Percentiles rank a stretch among this genome's conserved stretches.
These are phyloP conservation scores for Stephania cephalantha DNA, from an alignment of 164 flowering plant species.

Conservation along the genomic window DNA sequence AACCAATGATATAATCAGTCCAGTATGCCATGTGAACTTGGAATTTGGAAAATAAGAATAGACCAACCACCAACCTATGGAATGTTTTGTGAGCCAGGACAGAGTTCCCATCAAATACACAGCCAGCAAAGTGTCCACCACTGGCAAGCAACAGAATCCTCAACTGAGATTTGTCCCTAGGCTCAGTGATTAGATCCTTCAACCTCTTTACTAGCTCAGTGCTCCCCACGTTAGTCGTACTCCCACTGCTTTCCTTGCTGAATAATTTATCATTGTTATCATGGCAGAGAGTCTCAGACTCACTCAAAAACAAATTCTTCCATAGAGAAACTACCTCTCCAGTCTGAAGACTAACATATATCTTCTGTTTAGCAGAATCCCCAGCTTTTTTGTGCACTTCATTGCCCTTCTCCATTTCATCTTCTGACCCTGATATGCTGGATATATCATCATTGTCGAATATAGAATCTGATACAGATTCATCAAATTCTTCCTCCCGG, in stretches of 20 bases:
- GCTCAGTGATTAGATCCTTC: constrained; percentile 42
- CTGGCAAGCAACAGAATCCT: constrained; percentile 79
- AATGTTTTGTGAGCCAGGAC: constrained; percentile 92
- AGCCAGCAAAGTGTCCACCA: constrained; percentile 96
- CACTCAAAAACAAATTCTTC: constrained; percentile 64
- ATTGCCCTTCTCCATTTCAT: constrained; percentile 50
- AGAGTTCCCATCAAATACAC: constrained; percentile 81
- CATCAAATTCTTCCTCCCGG: constrained; percentile 91
- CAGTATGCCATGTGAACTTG: neutral
- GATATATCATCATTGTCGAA: constrained; percentile 71
- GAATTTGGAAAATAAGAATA: neutral
- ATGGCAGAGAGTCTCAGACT: constrained; percentile 38
- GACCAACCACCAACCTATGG: constrained; percentile 56
- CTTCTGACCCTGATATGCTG: constrained; percentile 97
- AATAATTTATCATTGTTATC: constrained; percentile 27
- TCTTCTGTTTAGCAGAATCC: constrained; percentile 35
- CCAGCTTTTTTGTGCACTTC: constrained; percentile 15
- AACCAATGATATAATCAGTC: neutral
- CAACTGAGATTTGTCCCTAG: constrained; percentile 44
- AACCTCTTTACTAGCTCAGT: constrained; percentile 55
- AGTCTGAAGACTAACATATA: constrained; percentile 44
- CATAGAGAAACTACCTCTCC: constrained; percentile 76
- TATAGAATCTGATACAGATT: constrained; percentile 46
- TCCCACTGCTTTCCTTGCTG: constrained; percentile 13
- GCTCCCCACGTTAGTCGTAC: constrained; percentile 24